Base-by-base conservation (phyloP, 1,139 yeast species). In the Kazachstania sp. region DNA sequence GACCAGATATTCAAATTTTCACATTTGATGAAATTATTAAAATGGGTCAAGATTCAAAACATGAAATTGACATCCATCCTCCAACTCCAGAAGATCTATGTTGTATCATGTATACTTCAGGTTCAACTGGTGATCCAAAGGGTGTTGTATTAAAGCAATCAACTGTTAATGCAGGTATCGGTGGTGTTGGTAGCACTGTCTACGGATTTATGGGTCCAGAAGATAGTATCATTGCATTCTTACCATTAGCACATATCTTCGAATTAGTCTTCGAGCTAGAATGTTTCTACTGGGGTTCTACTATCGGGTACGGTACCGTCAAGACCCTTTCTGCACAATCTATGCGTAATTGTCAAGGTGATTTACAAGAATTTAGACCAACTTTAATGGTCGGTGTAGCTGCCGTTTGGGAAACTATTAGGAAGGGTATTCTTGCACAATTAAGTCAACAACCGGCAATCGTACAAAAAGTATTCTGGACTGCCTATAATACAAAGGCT, bases 341-440 rank as follows among this genome's bases (percentile, higher is more conserved):
- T 4, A 80, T 86, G 63, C 82, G 78, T 62, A 85, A 92, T 70
- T 88, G 95, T 71, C 71, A 77, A 51, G 92, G 96, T 59, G 99
- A 92, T 66, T 78, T 92, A 71, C 77, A 77, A 50, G 88, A 85
- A 63, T 86, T 87, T 69, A 77, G 79, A 66, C 99, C 99, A 51
- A 84, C 96, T 11, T 70, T 92, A 56, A 86, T 92, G 96, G 96
- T 88, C 55, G 98, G 96, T 66, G 98, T 94, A 48, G 97, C 98
- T 15, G 96, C 98, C 2, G 97, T 92, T 47, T 94, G 97, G 96
- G 99, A 92, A 72, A 77, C 84, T 30, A 87, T 92, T 51, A 83
- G 95, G 69, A 92, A 92, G 72, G 99, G 98, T 49, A 85, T 92
- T 50, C 58, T 86, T 54, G 77, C 79, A 47, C 90, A 90, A 70